Evolutionary conservation across 345 rosid species (phyloP), one percentile per base, ranked within the genome.

Genomic region (Erucastrum elatum): DNA sequence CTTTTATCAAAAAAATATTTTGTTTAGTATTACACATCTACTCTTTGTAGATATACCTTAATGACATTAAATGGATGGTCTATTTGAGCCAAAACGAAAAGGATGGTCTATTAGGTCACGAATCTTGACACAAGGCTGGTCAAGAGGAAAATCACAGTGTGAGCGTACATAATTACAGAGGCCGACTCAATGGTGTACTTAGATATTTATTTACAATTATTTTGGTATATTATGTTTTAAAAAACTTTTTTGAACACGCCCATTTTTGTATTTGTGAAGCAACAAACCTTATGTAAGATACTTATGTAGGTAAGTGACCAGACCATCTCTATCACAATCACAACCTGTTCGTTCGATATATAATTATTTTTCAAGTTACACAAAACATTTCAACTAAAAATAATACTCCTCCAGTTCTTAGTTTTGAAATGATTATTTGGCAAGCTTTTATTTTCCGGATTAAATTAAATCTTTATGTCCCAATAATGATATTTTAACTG

Each of bases 91-190:
- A 21, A 21, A 21, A 21, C 21, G 21, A 58, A 39, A 66, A 37
- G 29, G n/a, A 66, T 67, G 12, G 37, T 34, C 17, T 61, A n/a
- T n/a, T 62, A 62, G 75, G 70, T 62, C 63, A 61, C 15, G 34
- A 61, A 33, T 61, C 17, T 12, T 29, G 16, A 29, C 35, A 26
- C 26, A 58, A 21, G 62, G 13, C 30, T 21, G 62, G 25, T 21
- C 30, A 9, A 58, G 62, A 21, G 62, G 30, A 21, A 39, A 44
- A 21, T 25, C 30, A 56, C 62, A 58, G 62, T 58, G 62, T 58
- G 62, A 58, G 25, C 62, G 62, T 58, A 58, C 53, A 44, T 44
- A 11, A 41, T 10, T 41, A 41, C 51, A 41, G 51, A 41, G n/a
- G n/a, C 53, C 53, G 53, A 46, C 16, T 46, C 53, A 13, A 4